Base-by-base conservation (phyloP, 768 basidiomycete species). In the Xerocomus brunneocitrinus region DNA sequence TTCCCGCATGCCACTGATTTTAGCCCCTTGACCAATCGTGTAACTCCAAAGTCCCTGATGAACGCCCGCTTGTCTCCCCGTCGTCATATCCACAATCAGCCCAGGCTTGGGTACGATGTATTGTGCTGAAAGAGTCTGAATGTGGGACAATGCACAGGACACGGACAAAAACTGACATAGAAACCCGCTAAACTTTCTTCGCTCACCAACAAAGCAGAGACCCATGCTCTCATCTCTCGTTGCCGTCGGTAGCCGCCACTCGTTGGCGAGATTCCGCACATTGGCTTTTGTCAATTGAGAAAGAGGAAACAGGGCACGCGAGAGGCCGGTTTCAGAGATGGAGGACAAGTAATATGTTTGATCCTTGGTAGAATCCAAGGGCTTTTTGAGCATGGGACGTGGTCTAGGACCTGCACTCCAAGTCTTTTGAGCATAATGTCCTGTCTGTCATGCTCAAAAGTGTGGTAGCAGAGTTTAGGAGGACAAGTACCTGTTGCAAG, bases 281-380 rank as follows among this genome's bases (percentile, higher is more conserved):
- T 86, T 74, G 0, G 75, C 58, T 69, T 98, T 98, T 6, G 71
- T 77, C 8, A 88, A 63, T 12, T 73, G 64, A 3, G 80, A 85
- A 6, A 98, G 72, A 1, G 94, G 95, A 56, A 97, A 94, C 2
- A 95, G 65, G 0, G 91, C 80, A n/a, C 80, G 76, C 5, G 74
- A 67, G 13, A 95, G 78, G 49, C 84, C 76, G 0, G 59, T 51
- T 67, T 92, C 87, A 1, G 84, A 71, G 40, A 95, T 82, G 2
- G 87, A 83, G 3, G 91, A 85, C 4, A 95, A 77, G 66, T 92
- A 98, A 61, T 94, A 97, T 0, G 92, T 85, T 69, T 98, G 95
- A 69, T 98, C 95, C 68, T 98, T 98, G 3, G 65, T 67, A 47
- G 58, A 57, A 64, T 95, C 91, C 42, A 55, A 44, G 22, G 79